Conservation (phyloP, 2,329 filamentous ascomycete species). For the Botryotinia globosa region DNA sequence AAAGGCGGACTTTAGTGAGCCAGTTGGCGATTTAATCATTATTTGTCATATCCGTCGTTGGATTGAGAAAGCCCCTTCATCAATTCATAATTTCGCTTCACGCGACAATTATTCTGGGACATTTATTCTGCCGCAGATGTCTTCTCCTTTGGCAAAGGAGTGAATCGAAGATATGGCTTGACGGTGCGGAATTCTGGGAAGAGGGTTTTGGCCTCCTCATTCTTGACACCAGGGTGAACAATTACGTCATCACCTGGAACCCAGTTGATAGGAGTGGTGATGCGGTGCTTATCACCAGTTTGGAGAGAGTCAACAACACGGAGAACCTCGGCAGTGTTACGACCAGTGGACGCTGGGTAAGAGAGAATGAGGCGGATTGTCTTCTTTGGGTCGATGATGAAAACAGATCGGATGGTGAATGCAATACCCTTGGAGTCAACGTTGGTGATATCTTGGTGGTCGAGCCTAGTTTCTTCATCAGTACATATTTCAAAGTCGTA, state of each 20-base stretch:
- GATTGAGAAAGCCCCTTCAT: background rate
- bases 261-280: conserved; percentile 92
- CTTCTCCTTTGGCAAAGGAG: conserved; percentile 57
- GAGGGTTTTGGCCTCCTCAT: conserved; percentile 81
- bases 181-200: conserved; percentile 73
- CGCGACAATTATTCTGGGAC: conserved; percentile 22
- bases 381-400: conserved; percentile 92
- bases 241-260: conserved; percentile 86
- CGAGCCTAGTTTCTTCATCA: conserved; percentile 51
- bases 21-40: conserved; percentile 2
- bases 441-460: conserved; percentile 78
- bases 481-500: background rate
- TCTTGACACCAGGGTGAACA: conserved; percentile 77
- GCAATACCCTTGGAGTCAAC: conserved; percentile 79
- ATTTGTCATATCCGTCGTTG: background rate
- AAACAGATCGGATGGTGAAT: conserved; percentile 92
- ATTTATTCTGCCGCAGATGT: conserved; percentile 36
- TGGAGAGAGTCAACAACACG: conserved; percentile 77
- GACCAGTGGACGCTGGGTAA: conserved; percentile 88
- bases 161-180: conserved; percentile 74
- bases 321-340: conserved; percentile 76
- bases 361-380: conserved; percentile 89
- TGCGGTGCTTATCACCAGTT: conserved; percentile 81
- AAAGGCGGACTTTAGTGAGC: background rate
- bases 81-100: conserved; percentile 1